Base-by-base conservation (phyloP, 495 filamentous ascomycete species). In the Pseudomonodictys pantanalensis region DNA sequence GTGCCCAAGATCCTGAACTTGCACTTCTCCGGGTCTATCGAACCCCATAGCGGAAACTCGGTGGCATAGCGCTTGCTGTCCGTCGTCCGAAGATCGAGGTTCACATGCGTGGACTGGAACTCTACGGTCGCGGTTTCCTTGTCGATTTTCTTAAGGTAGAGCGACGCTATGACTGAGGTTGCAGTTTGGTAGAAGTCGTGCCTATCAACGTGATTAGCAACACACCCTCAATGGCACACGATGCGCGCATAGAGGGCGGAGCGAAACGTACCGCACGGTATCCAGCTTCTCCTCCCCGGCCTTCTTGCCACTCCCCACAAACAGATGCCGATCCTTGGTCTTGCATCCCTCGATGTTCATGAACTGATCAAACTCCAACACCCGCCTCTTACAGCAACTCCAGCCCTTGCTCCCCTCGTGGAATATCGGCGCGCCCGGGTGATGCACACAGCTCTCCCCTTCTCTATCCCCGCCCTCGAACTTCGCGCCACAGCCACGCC, bases 401-500 rank as follows among this genome's bases (percentile, higher is more conserved):
- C 92, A 98, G 8, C 93, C 93, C 77, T 98, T 98, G 72, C 86
- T 92, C 22, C 92, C 93, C 77, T 98, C 93, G 72, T 98, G 93
- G 75, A 98, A 98, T 60, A 97, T 83, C 24, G 92, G 88, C 6
- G 76, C 80, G 24, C 92, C 92, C 4, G 92, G 90, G 74, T 97
- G 92, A 67, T 91, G 86, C 18, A 87, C 78, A 67, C 92, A 97
- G 52, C 81, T 81, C 77, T 93, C 90, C n/a, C 77, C 83, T 20
- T 89, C 85, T 42, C 90, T 73, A 35, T 75, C 74, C 26, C 77
- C 80, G 22, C 82, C 79, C 45, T 78, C 77, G 33, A 91, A 96
- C 33, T 66, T 73, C 33, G 71, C 72, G 44, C 83, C 82, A 71
- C 93, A 98, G 6, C 81, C 87, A 66, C 77, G 83, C 56, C 93